Evolutionary conservation across 306 rosid genomes (phyloP), one percentile per base, ranked within the genome.

Genomic region (Cucurbita pepo): DNA sequence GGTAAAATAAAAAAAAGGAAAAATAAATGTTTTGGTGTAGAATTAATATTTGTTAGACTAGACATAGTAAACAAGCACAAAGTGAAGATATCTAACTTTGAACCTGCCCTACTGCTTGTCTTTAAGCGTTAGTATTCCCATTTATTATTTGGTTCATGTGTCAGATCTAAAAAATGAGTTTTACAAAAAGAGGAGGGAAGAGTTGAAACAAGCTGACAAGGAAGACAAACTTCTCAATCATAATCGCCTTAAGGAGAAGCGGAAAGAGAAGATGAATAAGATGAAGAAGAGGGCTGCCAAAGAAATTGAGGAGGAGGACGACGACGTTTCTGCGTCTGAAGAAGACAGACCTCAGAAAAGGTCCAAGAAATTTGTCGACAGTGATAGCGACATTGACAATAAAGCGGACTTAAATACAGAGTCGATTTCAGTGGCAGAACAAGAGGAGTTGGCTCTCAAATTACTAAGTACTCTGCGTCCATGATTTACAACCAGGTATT

Each of bases 391-490:
- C 16, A 88, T 74, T 13, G 83, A 83, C 40, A 87, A 78, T 72
- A 72, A 76, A 81, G 80, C 78, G 74, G 81, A 71, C 38, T 53
- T 63, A 4, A n/a, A 8, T 53, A 71, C 82, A 16, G 77, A 73
- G 41, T 56, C 84, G 16, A 59, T 83, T 54, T 77, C 89, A 50
- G 77, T 89, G 78, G 86, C 65, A 65, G 89, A 86, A 69, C 97
- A 89, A 83, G 96, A 89, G 77, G 92, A 90, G 22, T 56, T 91
- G 78, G 97, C 99, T 78, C 86, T 90, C 79, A 90, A 88, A 69
- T 48, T 91, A 72, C 64, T 95, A 63, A 80, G 72, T 66, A 85
- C 97, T 72, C 82, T 90, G 96, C 91, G 85, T 76, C 62, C 86
- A 22, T 79, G 78, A 60, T 22, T 25, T 48, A 19, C 37, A 15